Evolutionary conservation across 2,329 filamentous ascomycete species (phyloP), one percentile per base, ranked within the genome.

Genomic region (Penicillium sp.): DNA sequence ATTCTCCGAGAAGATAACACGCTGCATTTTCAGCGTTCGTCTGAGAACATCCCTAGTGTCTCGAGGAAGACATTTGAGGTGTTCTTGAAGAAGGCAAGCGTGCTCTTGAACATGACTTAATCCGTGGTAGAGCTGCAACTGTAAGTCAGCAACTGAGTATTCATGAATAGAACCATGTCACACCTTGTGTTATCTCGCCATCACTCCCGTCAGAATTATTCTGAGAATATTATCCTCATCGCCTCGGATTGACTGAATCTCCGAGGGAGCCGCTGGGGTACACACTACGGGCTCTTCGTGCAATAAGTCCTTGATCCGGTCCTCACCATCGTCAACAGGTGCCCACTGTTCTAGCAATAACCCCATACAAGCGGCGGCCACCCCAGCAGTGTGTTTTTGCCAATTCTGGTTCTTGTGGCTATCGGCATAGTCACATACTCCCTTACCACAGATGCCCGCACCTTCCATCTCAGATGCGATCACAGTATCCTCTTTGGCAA

Each of bases 381-480:
- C 74, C 0, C 70, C 74, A 2, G 78, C 73, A 0, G 77, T 74
- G 60, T 75, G 79, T 2, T 62, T 36, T 54, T 79, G 77, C 78
- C 77, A 80, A 3, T 7, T 50, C 19, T 76, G 74, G 51, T 67
- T 72, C 57, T 77, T 77, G 60, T 78, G 75, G 22, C 73, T 73
- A 55, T 78, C 77, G 1, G 73, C 70, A 44, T 79, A 79, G 63
- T 79, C 72, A 37, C 73, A 77, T 0, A 78, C 70, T 2, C 77
- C 76, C 58, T 67, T 60, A 24, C 75, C 68, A 69, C 70, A 75
- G 1, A 74, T 63, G 2, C 75, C 74, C 3, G 72, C 73, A 16
- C 70, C 69, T 53, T 77, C 74, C 73, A 77, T 77, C 50, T 77
- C 73, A 46, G 71, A 73, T 16, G 43, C 66, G 49, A 70, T 68